These are phyloP conservation scores for Angophora floribunda DNA, from an alignment of 345 rosid species.

Conservation along the genomic window DNA sequence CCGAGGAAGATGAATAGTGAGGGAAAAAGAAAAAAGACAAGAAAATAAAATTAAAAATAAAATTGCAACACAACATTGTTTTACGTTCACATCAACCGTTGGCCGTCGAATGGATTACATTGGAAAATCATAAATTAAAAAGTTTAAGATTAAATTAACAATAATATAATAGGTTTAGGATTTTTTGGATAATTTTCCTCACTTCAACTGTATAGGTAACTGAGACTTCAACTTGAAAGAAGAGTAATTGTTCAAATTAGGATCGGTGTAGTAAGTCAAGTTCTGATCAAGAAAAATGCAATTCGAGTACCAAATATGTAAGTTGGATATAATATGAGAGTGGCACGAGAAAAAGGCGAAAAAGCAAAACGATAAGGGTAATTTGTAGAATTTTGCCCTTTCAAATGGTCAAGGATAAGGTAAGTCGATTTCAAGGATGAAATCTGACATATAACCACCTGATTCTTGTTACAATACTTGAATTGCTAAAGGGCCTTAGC, in stretches of 20 bases:
- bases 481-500: neutral
- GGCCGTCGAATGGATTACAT: neutral
- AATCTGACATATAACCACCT: neutral
- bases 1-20: neutral
- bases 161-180: neutral
- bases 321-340: neutral
- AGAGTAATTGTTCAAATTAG: neutral
- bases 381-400: neutral
- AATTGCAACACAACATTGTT: neutral
- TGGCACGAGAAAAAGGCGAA: neutral
- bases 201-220: neutral
- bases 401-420: neutral
- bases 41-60: neutral
- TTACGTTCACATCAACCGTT: neutral
- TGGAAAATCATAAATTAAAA: neutral
- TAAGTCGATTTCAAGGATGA: neutral
- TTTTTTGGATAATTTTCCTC: neutral
- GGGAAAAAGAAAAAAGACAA: neutral
- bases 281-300: neutral
- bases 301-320: neutral
- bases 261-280: neutral
- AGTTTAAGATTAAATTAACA: neutral
- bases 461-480: neutral
- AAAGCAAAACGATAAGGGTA: neutral
- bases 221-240: neutral